Percentiles rank a stretch among this genome's conserved stretches.
These are phyloP conservation scores for Ogataea populi-albae DNA, from an alignment of 805 yeast species.

Conservation along the genomic window DNA sequence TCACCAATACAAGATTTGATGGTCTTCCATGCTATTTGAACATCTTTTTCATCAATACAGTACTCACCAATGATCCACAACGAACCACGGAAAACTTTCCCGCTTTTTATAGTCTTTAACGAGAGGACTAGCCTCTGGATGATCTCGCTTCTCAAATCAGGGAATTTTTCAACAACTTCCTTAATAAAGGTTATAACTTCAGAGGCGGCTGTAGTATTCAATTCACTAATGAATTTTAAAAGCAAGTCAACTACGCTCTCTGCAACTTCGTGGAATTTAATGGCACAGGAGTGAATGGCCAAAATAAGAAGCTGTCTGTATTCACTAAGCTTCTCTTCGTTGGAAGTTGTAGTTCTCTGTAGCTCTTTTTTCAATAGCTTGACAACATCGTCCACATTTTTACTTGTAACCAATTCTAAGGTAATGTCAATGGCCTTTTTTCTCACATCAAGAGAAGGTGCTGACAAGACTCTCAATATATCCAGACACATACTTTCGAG, in stretches of 20 bases:
- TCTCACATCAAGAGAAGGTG: conserved; percentile 90
- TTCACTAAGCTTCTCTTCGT: conserved; percentile 78
- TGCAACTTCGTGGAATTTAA: conserved; percentile 86
- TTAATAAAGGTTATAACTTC: conserved; percentile 91
- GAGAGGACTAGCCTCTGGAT: conserved; percentile 59
- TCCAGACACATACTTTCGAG: conserved; percentile 83
- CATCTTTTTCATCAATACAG: conserved; percentile 62
- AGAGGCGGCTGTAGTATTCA: conserved; percentile 79
- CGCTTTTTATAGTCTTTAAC: conserved; percentile 69
- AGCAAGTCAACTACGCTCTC: conserved; percentile 84
- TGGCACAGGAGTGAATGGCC: conserved; percentile 86
- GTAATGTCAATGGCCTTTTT: conserved; percentile 82
- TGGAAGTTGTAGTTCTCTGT: conserved; percentile 62
- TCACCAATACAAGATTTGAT: conserved; percentile 84
- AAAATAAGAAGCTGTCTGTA: conserved; percentile 86
- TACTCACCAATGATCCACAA: conserved; percentile 97
- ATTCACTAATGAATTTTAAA: conserved; percentile 80
- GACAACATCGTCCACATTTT: conserved; percentile 92
- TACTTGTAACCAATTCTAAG: conserved; percentile 73
- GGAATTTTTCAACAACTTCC: conserved; percentile 91
- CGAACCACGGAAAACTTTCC: conserved; percentile 90
- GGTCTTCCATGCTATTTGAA: conserved; percentile 83
- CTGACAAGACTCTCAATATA: conserved; percentile 76
- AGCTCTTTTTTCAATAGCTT: conserved; percentile 90
- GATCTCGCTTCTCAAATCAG: conserved; percentile 66